Evolutionary conservation across 257 asterid species (phyloP), one percentile per base, ranked within the genome.

Genomic region (Solanum commersonii): DNA sequence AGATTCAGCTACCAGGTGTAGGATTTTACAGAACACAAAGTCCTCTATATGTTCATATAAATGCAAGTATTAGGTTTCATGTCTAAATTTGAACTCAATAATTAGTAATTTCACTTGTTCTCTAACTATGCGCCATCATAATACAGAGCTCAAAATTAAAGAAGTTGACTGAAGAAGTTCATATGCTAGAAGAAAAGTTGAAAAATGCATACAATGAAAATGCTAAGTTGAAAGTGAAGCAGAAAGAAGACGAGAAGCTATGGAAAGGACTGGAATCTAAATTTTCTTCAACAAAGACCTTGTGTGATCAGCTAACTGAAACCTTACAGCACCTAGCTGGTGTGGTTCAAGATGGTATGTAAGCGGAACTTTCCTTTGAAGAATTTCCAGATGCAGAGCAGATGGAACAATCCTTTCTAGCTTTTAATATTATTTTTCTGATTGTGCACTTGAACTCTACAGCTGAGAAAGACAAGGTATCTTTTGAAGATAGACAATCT

Each of bases 231-330:
- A 95, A 93, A 89, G 98, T 93, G 88, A 96, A 92, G 93, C 98
- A 94, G 91, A 96, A 95, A 91, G 99, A 97, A 90, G 99, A 97
- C 87, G 97, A 94, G 91, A 96, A 95, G 92, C 96, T 95, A n/a
- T 96, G 99, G 99, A 93, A 84, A 87, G 99, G 98, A 84, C 94
- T 97, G 82, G 98, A 96, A 84, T 96, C 98, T 25, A 97, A 97
- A 90, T 93, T 97, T 90, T 91, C 93, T 87, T 95, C 95, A 44
- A 94, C 98, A 38, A 96, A 94, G 93, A 90, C 95, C 78, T 84
- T 92, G 88, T 97, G 99, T 84, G 95, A 94, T 93, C 96, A 95
- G 91, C 95, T 97, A 83, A 91, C 92, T n/a, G 96, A 92, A 89
- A 96, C 98, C 76, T 87, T 96, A 90, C 96, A 92, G 91, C 95